These are phyloP conservation scores for Tricholoma bakamatsutake DNA, from an alignment of 768 basidiomycete genomes.

Conservation along the genomic window DNA sequence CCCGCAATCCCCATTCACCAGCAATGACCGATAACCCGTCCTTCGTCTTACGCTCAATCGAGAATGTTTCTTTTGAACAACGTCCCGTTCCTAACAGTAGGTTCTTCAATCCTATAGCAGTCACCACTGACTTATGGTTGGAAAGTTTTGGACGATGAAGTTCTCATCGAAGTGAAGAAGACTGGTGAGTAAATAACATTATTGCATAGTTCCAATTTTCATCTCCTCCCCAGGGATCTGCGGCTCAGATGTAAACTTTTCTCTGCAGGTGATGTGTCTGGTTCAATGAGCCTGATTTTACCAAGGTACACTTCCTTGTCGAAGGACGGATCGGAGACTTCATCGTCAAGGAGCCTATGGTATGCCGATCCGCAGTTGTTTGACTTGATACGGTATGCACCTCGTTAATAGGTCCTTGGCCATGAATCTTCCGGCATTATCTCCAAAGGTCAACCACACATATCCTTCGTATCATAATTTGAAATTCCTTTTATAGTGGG, in stretches of 20 bases:
- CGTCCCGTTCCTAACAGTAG: constrained; percentile 69
- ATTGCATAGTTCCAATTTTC: constrained; percentile 2
- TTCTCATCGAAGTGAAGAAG: constrained; percentile 87
- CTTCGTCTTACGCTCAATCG: constrained; percentile 67
- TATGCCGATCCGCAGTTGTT: constrained; percentile 17
- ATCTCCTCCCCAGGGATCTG: constrained; percentile 61
- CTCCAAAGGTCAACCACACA: constrained; percentile 44
- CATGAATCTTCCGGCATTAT: constrained; percentile 89
- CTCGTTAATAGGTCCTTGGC: constrained; percentile 83
- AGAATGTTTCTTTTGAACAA: constrained; percentile 66
- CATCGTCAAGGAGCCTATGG: constrained; percentile 78
- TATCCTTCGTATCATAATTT: constrained; percentile 1
- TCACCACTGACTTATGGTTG: not conserved
- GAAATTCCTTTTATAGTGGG: constrained; percentile 41
- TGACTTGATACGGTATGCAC: constrained; percentile 24
- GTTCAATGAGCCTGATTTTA: constrained; percentile 9
- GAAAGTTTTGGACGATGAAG: constrained; percentile 66
- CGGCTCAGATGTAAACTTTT: constrained; percentile 68
- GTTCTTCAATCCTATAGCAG: constrained; percentile 10
- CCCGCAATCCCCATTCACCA: no score
- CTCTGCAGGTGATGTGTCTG: constrained; percentile 6
- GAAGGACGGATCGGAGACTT: constrained; percentile 79
- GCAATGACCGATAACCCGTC: constrained; percentile 71
- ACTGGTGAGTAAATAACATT: constrained; percentile 52
- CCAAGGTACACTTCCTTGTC: constrained; percentile 71